Base-by-base conservation (phyloP, 1,139 yeast genomes). In the Magnusiomyces tetraspermus region DNA sequence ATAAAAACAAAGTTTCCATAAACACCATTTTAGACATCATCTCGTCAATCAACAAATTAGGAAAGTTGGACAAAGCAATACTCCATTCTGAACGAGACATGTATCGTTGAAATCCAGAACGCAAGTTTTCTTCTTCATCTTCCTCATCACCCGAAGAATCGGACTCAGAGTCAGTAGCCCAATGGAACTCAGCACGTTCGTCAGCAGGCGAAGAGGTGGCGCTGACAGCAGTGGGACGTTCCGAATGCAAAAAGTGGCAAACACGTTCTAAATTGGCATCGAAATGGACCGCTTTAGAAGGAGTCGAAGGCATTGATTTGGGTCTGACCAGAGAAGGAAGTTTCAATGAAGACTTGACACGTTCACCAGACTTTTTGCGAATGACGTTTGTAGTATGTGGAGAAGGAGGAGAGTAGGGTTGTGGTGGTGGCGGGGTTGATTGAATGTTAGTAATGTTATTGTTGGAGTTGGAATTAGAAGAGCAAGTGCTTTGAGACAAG, bases 201-300 rank as follows among this genome's bases (percentile, higher is more conserved):
- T 62, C 65, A 45, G 60, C 66, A 3, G 63, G 65, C n/a, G 92
- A 90, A 0, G 88, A 79, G 55, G 76, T 73, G 1, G 83, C 84
- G 50, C 85, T 78, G 24, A 87, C 86, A 1, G 94, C 89, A 1
- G 78, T 72, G 21, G 96, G 96, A 51, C 76, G 77, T 64, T 87
- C 95, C 48, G 77, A 73, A 60, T 82, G 78, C 59, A 80, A 75
- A 67, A 88, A 87, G 63, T 84, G 85, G 49, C 85, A 75, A 40
- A 86, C 80, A 60, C 84, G 88, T 58, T 75, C 82, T 49, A 78
- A 64, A 49, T 72, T 75, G 45, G 77, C 76, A 44, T 90, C 94
- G 68, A 87, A 87, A 67, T 87, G 92, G 26, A 87, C 96, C 59
- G 76, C 80, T 63, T 87, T 87, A 21, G 85, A 78, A 0, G 86